Base-by-base conservation (phyloP, 2,329 filamentous ascomycete species). In the Colletotrichum tropicicola region DNA sequence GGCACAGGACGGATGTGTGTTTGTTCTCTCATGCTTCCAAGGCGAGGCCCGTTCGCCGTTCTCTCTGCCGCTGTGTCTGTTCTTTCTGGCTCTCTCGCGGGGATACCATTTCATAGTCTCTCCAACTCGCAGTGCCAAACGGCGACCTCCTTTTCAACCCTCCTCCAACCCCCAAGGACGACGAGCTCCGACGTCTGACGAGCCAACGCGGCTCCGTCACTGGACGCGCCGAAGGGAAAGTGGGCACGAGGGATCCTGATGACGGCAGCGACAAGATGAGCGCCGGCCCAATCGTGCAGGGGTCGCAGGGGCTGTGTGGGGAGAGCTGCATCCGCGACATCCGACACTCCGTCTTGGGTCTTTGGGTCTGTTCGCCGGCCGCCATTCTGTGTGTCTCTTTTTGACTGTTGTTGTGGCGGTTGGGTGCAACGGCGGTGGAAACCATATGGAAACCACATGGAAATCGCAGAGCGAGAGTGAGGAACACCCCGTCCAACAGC, bases 331-430 rank as follows among this genome's bases (percentile, higher is more conserved):
- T 65, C 61, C 57, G 61, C 35, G 61, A 61, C 61, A 65, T 61
- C 61, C 61, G 61, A 61, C 28, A 49, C 49, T 32, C 49, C 61
- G 57, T 61, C 61, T 61, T 65, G 61, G n/a, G n/a, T 57, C 54
- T 41, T 59, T 41, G 39, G 47, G 47, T 64, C 47, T 37, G 32
- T 61, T 61, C 58, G 43, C 59, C 32, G 51, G 23, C 32, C 44
- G 30, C 37, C 54, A 37, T 15, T 19, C 4, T 19, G 21, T 23
- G 49, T 44, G 30, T 47, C 25, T 12, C 17, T 13, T 6, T 44
- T 10, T 13, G 10, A 6, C 9, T 44, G 19, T 25, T 13, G 6
- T 9, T 49, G 15, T 49, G 7, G 12, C 10, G 45, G n/a, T 10
- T 6, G 19, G n/a, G 43, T 21, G 2, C 19, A 49, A 30, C 45